Evolutionary conservation across 331 rosid genomes (phyloP).

Genomic region (Rosa hybrid): DNA sequence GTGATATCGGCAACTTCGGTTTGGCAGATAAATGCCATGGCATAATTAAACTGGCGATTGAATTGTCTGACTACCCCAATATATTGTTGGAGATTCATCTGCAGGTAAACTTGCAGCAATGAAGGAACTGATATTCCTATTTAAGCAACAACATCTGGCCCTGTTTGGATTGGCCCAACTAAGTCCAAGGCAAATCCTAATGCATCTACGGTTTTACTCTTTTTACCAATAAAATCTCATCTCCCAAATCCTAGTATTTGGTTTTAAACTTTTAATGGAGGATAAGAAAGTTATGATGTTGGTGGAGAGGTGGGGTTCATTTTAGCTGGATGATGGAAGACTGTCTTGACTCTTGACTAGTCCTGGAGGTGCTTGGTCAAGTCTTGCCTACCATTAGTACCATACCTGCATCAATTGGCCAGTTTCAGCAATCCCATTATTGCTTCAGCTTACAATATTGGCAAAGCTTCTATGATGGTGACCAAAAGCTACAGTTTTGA

Average conservation of each 20-base stretch:
- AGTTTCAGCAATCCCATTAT: not conserved
- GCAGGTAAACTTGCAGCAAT: too few species aligned
- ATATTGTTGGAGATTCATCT: not conserved
- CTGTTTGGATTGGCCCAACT: not conserved
- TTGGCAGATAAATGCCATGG: not conserved
- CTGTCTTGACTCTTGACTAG: not conserved
- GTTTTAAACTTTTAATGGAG: not conserved
- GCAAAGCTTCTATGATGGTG: not conserved
- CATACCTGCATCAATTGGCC: not conserved
- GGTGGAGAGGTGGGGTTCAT: not conserved
- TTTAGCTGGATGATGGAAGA: not conserved
- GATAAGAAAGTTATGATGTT: not conserved
- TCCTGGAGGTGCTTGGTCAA: not conserved
- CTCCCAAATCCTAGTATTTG: not conserved
- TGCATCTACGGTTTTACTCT: not conserved
- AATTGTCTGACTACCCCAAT: not conserved
- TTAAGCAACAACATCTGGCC: not conserved
- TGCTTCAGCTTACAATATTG: not conserved
- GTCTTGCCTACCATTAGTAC: not conserved
- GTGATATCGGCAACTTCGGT: not conserved
- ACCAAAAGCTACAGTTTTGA: not conserved
- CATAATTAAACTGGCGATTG: not conserved
- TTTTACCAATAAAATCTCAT: not conserved
- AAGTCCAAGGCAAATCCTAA: not conserved
- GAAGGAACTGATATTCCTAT: not conserved